phyloP scores from a whole-genome alignment of 2,329 filamentous ascomycete species.

The Lomentospora prolificans region DNA sequence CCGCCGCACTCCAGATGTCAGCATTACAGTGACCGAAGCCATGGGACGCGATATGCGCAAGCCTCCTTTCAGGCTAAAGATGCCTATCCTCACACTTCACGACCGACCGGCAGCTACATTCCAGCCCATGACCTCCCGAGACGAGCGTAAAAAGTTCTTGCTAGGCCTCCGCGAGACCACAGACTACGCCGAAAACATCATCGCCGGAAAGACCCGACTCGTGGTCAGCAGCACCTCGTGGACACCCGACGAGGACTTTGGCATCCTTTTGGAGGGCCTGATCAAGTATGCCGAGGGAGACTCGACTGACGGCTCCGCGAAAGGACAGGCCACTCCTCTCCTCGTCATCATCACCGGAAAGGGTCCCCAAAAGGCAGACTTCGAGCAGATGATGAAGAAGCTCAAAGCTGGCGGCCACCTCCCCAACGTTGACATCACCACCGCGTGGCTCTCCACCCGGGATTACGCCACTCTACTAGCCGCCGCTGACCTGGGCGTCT shows the following conservation, averaged over 20 bases:
- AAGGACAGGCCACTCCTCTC: constrained; percentile 38
- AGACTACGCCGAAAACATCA: constrained; percentile 47
- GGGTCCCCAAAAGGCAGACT: constrained; percentile 72
- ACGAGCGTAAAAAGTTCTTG: constrained; percentile 51
- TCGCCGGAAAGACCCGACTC: constrained; percentile 51
- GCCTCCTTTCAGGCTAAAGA: constrained; percentile 53
- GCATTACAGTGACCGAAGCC: constrained; percentile 81
- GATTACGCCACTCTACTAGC: constrained; percentile 81
- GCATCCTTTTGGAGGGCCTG: constrained; percentile 73
- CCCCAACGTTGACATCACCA: constrained; percentile 60
- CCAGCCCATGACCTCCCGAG: constrained; percentile 48
- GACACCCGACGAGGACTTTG: constrained; percentile 96
- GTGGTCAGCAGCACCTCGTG: constrained; percentile 92
- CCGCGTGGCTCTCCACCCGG: constrained; percentile 73
- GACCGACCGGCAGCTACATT: constrained; percentile 82
- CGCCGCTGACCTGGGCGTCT: constrained; percentile 80
- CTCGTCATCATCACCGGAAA: constrained; percentile 91
- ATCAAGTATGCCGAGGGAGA: constrained; percentile 56
- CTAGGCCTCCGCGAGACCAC: constrained; percentile 54
- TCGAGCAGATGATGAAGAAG: constrained; percentile 53
- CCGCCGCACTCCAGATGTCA: constrained; percentile 54
- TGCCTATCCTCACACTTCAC: constrained; percentile 63
- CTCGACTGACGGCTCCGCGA: constrained; percentile 17
- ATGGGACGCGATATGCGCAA: constrained; percentile 66
- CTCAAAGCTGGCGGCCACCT: constrained; percentile 56